Evolutionary conservation across 2,329 filamentous ascomycete genomes (phyloP), one percentile per base, ranked within the genome.

Genomic region (Sclerotinia subarctica): DNA sequence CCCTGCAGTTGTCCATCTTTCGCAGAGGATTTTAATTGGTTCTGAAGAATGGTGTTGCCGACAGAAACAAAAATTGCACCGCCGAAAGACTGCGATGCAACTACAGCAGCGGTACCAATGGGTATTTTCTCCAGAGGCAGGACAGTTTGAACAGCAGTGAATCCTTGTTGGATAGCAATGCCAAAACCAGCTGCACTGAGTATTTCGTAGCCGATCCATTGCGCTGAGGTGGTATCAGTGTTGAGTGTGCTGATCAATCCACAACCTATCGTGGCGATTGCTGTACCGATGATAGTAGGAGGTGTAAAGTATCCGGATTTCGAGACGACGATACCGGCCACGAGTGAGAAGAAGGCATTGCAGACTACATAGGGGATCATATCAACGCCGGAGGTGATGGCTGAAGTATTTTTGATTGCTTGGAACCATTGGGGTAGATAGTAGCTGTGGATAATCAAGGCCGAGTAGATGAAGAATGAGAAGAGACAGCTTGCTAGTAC

Each of bases 41-140:
- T 79, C 65, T 78, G 77, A 49, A 82, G 79, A 3, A 81, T 75
- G 54, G 77, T 81, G 71, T 82, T 81, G 6, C 80, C 81, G 38
- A 81, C 79, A 5, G 81, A 81, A n/a, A 83, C 78, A 70, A 83
- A 83, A 13, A 83, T 71, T 2, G 81, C 80, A n/a, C 80, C 81
- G 7, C 80, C 81, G 0, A 83, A 76, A 21, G 78, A 79, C 70
- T 82, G 81, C 21, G 77, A 75, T 3, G 79, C 78, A n/a, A 82
- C 77, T 13, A 82, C 78, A 6, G 77, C 74, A 0, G 81, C 78
- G 2, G 79, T 81, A 56, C 80, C 81, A 24, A 82, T 78, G 0
- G 81, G 76, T 5, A 82, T 73, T 58, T 82, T 80, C 0, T 78
- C 76, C 2, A 76, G 68, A 3, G 72, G 73, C n/a, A 78, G 70